Evolutionary conservation across 257 asterid genomes (phyloP).

Genomic region (Craterostigma plantagineum): DNA sequence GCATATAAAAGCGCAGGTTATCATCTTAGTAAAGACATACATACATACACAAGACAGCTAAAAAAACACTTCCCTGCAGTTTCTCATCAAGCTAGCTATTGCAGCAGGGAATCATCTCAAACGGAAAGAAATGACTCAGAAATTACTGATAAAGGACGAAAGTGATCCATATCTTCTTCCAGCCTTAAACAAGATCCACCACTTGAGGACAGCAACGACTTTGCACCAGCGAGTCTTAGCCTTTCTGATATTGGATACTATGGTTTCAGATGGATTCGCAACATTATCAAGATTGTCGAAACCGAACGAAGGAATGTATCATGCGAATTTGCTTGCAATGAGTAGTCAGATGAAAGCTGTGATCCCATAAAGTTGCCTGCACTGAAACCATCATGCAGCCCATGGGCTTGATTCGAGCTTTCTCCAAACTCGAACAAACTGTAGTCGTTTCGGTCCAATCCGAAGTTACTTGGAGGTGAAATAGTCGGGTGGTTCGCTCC

Average conservation of each 20-base stretch:
- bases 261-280: constrained; percentile 24
- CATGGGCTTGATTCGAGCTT: constrained; percentile 23
- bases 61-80: too few relatives aligned
- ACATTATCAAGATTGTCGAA: constrained; percentile 22
- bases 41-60: too few relatives aligned
- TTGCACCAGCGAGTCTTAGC: constrained; percentile 62
- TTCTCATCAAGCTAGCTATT: too few relatives aligned
- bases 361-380: constrained; percentile 14
- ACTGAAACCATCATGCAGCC: constrained; percentile 17
- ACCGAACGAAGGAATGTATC: constrained; percentile 20
- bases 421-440: constrained; percentile 20
- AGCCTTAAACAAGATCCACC: constrained; percentile 39
- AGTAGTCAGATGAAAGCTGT: constrained; percentile 22
- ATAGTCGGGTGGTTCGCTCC: constrained; percentile 14
- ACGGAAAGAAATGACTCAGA: too few relatives aligned
- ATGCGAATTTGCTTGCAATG: constrained; percentile 21
- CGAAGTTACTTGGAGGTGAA: constrained; percentile 14
- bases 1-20: too few relatives aligned
- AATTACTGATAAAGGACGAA: too few relatives aligned
- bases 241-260: too few relatives aligned
- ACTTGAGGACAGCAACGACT: constrained; percentile 58
- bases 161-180: too few relatives aligned
- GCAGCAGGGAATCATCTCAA: too few relatives aligned
- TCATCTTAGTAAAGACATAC: too few relatives aligned
- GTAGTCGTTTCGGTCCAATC: constrained; percentile 16